Conservation (phyloP, 1,139 yeast species). For the Debaryomycetaceae sp. region DNA sequence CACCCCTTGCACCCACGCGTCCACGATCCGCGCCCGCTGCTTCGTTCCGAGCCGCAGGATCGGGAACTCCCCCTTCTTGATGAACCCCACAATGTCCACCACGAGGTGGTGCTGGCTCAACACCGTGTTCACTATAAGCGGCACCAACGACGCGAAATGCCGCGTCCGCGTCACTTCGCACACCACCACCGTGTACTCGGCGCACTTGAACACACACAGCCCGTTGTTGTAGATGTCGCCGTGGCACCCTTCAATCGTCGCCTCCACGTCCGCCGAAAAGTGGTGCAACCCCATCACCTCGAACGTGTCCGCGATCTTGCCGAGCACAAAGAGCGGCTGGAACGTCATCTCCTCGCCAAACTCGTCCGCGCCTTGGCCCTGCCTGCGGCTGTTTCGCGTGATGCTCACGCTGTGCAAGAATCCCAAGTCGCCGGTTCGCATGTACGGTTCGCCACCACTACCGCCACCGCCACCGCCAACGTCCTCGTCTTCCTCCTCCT, state of each 20-base stretch:
- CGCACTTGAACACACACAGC: slow-evolving; percentile 69
- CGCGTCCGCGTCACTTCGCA: slow-evolving; percentile 51
- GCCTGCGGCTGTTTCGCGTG: slow-evolving; percentile 32
- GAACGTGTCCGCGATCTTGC: slow-evolving; percentile 78
- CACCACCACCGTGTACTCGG: slow-evolving; percentile 71
- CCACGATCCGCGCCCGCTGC: slow-evolving; percentile 64
- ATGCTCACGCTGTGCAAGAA: slow-evolving; percentile 65
- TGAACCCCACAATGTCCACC: slow-evolving; percentile 79
- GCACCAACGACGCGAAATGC: slow-evolving; percentile 64
- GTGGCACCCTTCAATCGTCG: slow-evolving; percentile 60
- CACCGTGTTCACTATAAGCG: slow-evolving; percentile 70
- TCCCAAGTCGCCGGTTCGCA: slow-evolving; percentile 91
- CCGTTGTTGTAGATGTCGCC: slow-evolving; percentile 47
- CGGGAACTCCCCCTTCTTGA: slow-evolving; percentile 54
- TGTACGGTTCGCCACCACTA: slow-evolving; percentile 66
- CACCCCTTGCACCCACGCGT: slow-evolving; percentile 42
- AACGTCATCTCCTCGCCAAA: slow-evolving; percentile 35
- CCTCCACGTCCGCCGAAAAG: slow-evolving; percentile 78
- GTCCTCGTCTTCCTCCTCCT: too few relatives aligned
- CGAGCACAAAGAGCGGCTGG: slow-evolving; percentile 79
- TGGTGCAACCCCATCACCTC: slow-evolving; percentile 88
- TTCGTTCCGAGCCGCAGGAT: slow-evolving; percentile 62
- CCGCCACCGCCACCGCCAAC: too few relatives aligned
- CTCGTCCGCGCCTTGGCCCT: slow-evolving; percentile 29
- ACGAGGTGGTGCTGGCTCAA: slow-evolving; percentile 75